Evolutionary conservation across 2,329 filamentous ascomycete genomes (phyloP), one percentile per base, ranked within the genome.

Genomic region (Colletotrichum sp.): DNA sequence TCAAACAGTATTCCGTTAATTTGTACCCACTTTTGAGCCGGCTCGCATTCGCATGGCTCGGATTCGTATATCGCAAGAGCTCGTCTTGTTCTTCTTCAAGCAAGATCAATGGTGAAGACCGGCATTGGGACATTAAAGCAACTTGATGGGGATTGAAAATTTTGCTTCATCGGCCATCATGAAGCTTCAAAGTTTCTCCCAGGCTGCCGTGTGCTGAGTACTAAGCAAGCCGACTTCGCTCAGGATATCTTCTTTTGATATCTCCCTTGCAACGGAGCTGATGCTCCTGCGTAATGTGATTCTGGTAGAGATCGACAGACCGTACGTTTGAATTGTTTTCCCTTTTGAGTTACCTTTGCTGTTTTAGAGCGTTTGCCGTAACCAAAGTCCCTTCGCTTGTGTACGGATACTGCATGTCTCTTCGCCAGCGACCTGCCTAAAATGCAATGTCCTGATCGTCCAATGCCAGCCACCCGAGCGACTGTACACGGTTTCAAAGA

Each of bases 181-280:
- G 18, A 0, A 0, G 44, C n/a, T 49, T 21, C 18, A 21, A n/a
- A 49, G 1, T 49, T 49, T 1, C 1, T 44, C 39, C 1, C 5
- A 49, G n/a, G 44, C 44, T 49, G 44, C 10, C n/a, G 18, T 9
- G 39, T n/a, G 44, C n/a, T 49, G 10, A 21, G 0, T 9, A 18
- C 34, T 18, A 4, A n/a, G 8, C 39, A 49, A 49, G 9, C 18
- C 39, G 18, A 49, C 18, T 49, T 49, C 18, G 39, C 18, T 49
- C 39, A 26, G 26, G 26, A 26, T 4, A 26, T 26, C 26, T 26
- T 26, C 9, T 21, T 0, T 21, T 49, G 6, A 49, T 49, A 49
- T n/a, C 44, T 49, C 44, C 18, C 44, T 21, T 49, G 3, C 10
- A 0, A 49, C 44, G 44, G 44, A 49, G 44, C 0, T n/a, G n/a